Evolutionary conservation across 768 basidiomycete species (phyloP).

Genomic region (Cystobasidium tubakii): DNA sequence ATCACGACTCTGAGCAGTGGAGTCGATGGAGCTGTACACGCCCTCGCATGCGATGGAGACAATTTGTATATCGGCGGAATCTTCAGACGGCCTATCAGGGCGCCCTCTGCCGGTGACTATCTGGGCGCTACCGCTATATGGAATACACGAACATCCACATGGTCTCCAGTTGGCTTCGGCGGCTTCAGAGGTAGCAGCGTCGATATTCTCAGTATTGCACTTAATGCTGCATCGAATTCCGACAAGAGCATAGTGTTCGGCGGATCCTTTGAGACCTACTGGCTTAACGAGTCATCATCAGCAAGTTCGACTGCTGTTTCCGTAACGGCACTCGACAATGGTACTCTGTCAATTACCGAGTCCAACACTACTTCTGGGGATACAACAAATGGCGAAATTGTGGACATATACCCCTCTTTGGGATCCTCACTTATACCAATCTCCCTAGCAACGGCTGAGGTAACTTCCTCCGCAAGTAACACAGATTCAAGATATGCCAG

Average conservation of each 20-base stretch:
- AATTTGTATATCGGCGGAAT: conserved; percentile 49
- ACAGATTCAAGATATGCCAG: conserved; percentile 41
- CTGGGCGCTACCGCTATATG: conserved; percentile 49
- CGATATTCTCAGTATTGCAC: conserved; percentile 67
- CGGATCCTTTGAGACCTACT: conserved; percentile 62
- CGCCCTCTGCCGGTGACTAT: conserved; percentile 17
- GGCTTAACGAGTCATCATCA: conserved; percentile 17
- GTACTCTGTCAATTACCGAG: conserved; percentile 73
- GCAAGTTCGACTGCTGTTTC: conserved; percentile 54
- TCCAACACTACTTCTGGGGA: conserved; percentile 83
- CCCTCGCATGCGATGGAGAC: conserved; percentile 68
- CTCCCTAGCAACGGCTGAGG: conserved; percentile 44
- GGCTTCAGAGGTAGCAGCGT: conserved; percentile 69
- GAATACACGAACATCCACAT: conserved; percentile 51
- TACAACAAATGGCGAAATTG: conserved; percentile 59
- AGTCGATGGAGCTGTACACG: conserved; percentile 66
- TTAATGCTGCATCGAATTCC: conserved; percentile 53
- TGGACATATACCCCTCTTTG: conserved; percentile 60
- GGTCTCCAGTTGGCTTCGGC: conserved; percentile 72
- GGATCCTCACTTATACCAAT: conserved; percentile 55
- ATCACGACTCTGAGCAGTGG: conserved; percentile 65
- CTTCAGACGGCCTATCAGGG: conserved; percentile 43
- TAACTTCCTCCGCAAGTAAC: conserved; percentile 45
- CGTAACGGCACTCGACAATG: conserved; percentile 62
- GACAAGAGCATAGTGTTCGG: conserved; percentile 76